These are phyloP conservation scores for Phyllosticta citrichinensis DNA, from an alignment of 2,329 filamentous ascomycete species.

Conservation along the genomic window DNA sequence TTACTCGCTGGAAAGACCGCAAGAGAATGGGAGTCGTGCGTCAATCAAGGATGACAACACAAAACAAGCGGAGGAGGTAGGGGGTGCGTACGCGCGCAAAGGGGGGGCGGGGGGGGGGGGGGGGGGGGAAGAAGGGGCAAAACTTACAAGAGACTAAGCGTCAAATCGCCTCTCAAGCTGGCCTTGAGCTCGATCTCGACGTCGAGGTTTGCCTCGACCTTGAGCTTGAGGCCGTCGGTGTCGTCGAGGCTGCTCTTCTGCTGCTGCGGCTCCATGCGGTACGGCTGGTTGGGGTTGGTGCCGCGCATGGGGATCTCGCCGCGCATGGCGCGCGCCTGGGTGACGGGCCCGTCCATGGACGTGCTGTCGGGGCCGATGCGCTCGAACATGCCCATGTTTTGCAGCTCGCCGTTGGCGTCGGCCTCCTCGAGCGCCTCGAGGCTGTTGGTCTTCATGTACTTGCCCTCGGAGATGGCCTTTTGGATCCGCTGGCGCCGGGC, in stretches of 20 bases:
- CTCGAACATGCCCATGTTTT: conserved; percentile 43
- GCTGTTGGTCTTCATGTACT: conserved; percentile 42
- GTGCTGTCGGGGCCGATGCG: conserved; percentile 46
- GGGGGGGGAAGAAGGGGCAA: not conserved
- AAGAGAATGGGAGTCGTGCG: not conserved
- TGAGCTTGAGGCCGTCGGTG: conserved; percentile 58
- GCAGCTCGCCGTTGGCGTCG: conserved; percentile 39
- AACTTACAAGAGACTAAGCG: conserved; percentile 65
- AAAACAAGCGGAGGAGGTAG: not conserved
- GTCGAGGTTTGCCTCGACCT: conserved; percentile 69
- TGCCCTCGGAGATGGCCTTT: conserved; percentile 36
- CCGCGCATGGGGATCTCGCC: conserved; percentile 46
- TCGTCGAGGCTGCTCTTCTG: conserved; percentile 41
- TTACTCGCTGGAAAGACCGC: not conserved
- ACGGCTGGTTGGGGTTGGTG: conserved; percentile 41
- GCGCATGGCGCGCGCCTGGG: conserved; percentile 42
- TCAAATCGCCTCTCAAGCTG: conserved; percentile 75
- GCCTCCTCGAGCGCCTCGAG: conserved; percentile 42
- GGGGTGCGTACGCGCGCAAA: not conserved
- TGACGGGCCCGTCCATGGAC: conserved; percentile 48
- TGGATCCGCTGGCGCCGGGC: conserved; percentile 38
- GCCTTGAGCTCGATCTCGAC: conserved; percentile 80
- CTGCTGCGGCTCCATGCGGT: conserved; percentile 26
- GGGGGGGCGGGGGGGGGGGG: not conserved
- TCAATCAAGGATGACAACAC: not conserved